phyloP scores from a whole-genome alignment of 805 yeast species.

The Schizosaccharomyces pombe region ASM294v3 CU329670.1:1113001-1113500 shows the following conservation, averaged over 20 bases:
- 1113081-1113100: neutral
- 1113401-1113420: neutral
- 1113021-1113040: too few relatives aligned
- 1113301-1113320: constrained; percentile 3
- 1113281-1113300: constrained; percentile 4
- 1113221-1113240: neutral
- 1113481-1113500: neutral
- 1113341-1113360: too few relatives aligned
- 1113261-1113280: neutral
- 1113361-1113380: too few relatives aligned
- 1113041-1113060: too few relatives aligned
- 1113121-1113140: neutral
- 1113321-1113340: too few relatives aligned
- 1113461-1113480: neutral
- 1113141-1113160: neutral
- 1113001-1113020: too few relatives aligned
- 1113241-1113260: neutral
- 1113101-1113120: neutral
- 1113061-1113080: too few relatives aligned
- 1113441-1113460: neutral
- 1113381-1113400: too few relatives aligned
- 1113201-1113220: neutral
- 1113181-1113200: neutral
- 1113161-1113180: neutral
- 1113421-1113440: neutral